Evolutionary conservation across 768 basidiomycete genomes (phyloP).

Genomic region (Rhizopogon rudus): DNA sequence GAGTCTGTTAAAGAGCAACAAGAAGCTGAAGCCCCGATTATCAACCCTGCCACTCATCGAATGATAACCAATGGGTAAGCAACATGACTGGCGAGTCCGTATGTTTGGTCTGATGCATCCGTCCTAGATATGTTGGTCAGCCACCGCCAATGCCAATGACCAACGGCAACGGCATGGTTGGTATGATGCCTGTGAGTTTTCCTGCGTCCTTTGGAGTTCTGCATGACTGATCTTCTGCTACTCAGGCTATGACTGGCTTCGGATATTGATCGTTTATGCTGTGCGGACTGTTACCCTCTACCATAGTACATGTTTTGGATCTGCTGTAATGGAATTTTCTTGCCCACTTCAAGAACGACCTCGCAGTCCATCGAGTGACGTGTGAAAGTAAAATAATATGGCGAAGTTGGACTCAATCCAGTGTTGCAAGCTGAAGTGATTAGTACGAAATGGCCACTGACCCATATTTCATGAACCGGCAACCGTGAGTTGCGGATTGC

Average conservation of each 20-base stretch:
- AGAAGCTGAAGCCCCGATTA: slow-evolving; percentile 82
- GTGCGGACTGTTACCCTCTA: slow-evolving; percentile 12
- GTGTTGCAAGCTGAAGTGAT: too few relatives aligned
- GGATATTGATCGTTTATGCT: slow-evolving; percentile 31
- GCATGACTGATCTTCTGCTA: slow-evolving; percentile 5
- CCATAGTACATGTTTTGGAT: slow-evolving; percentile 19
- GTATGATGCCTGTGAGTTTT: slow-evolving; percentile 60
- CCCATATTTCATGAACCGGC: too few relatives aligned
- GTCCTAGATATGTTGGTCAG: slow-evolving; percentile 52
- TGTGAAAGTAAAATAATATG: not conserved
- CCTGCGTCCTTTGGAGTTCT: not conserved
- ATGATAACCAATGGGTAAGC: slow-evolving; percentile 64
- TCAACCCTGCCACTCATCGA: slow-evolving; percentile 70
- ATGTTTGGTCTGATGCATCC: slow-evolving; percentile 5
- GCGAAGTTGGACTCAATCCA: too few relatives aligned
- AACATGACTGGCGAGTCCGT: not conserved
- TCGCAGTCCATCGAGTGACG: too few relatives aligned
- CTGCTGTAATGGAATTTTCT: slow-evolving; percentile 20
- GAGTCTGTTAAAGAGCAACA: slow-evolving; percentile 85
- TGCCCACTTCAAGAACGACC: too few relatives aligned
- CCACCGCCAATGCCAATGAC: slow-evolving; percentile 52
- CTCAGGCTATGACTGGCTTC: slow-evolving; percentile 63
- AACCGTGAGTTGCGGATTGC: too few relatives aligned
- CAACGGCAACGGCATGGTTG: slow-evolving; percentile 47
- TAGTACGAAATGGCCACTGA: too few relatives aligned